phyloP scores from a whole-genome alignment of 2,329 filamentous ascomycete species.

The Venturiaceae sp. region DNA sequence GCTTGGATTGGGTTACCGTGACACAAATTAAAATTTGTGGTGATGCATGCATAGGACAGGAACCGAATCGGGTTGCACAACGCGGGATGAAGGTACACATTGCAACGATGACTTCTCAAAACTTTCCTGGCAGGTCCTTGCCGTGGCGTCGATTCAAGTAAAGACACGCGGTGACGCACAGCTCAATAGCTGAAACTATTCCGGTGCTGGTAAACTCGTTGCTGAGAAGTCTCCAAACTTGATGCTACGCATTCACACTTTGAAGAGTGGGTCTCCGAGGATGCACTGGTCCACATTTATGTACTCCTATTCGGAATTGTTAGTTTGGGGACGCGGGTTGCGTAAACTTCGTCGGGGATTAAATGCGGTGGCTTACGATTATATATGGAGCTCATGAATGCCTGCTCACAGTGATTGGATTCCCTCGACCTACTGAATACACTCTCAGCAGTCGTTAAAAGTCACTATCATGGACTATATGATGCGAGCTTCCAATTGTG shows the following conservation, averaged over 20 bases:
- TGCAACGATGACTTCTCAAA: background rate
- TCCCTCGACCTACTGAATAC: no score
- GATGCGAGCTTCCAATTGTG: background rate
- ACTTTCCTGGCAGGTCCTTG: background rate
- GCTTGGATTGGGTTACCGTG: background rate
- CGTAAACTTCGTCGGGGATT: no score
- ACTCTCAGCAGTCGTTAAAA: background rate
- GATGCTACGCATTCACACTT: no score
- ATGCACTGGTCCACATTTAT: background rate
- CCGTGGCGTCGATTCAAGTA: background rate
- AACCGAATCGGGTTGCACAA: background rate
- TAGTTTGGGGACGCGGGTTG: no score
- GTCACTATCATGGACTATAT: no score
- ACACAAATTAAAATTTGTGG: background rate
- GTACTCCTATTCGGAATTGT: background rate
- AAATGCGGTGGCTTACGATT: background rate
- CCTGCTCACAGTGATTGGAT: background rate
- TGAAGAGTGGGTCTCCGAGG: background rate
- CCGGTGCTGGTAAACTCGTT: background rate
- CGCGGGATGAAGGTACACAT: background rate
- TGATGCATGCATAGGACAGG: background rate
- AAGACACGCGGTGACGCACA: background rate
- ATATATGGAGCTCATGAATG: no score
- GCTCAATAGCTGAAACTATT: background rate
- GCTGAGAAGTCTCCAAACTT: no score